Evolutionary conservation across 1,284 basidiomycete genomes (phyloP).

Genomic region (Cryptococcus amylolentus): DNA sequence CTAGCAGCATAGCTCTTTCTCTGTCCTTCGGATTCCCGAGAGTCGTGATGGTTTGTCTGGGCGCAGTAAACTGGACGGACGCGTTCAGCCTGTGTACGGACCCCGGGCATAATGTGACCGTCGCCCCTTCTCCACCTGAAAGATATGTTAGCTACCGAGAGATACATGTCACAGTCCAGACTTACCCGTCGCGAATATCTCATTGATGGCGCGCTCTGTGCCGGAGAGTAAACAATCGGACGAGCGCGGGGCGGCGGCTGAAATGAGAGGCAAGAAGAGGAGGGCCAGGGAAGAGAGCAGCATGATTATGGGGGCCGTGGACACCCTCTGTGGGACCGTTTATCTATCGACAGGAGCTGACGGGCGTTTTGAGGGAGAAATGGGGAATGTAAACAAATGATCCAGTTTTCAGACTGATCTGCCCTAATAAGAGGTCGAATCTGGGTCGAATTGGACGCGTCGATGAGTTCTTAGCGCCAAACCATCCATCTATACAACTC

Average conservation of each 20-base stretch:
- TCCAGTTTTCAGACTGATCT: too few relatives aligned
- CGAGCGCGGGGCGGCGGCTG: conserved; percentile 9
- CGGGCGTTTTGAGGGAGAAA: too few relatives aligned
- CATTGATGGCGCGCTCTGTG: conserved; percentile 42
- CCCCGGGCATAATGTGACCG: conserved; percentile 42
- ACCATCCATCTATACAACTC: too few relatives aligned
- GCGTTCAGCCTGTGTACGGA: conserved; percentile 42
- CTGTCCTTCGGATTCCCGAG: conserved; percentile 33
- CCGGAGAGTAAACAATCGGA: conserved; percentile 38
- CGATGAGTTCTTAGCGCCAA: too few relatives aligned
- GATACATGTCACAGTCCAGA: not conserved
- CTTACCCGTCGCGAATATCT: conserved; percentile 35
- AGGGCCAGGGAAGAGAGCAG: conserved; percentile 21
- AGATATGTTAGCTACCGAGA: not conserved
- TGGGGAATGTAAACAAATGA: not conserved
- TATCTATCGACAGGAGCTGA: too few relatives aligned
- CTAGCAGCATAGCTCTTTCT: conserved; percentile 42
- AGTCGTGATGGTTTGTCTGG: conserved; percentile 43
- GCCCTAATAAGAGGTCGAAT: too few relatives aligned
- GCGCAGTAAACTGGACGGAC: conserved; percentile 41
- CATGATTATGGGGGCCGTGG: conserved; percentile 8
- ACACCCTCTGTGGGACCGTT: too few relatives aligned
- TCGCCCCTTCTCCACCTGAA: conserved; percentile 38
- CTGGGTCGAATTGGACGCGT: too few relatives aligned
- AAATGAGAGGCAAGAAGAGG: conserved; percentile 15